Evolutionary conservation across 148 eudicot species (phyloP), one percentile per base, ranked within the genome.

Genomic region (Silene latifolia): DNA sequence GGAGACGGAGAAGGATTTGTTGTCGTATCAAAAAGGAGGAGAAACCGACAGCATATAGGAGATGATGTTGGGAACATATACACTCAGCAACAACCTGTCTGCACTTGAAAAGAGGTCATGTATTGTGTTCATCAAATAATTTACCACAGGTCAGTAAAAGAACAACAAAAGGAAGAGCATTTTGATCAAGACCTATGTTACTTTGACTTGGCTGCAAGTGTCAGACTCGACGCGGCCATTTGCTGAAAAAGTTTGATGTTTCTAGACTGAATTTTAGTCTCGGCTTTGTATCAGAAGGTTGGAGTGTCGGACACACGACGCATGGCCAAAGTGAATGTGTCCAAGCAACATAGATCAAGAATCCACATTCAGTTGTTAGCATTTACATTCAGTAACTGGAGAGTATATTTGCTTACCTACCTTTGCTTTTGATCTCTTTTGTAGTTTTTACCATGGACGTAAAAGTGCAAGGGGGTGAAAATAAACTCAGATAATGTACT

Each of bases 1-100:
- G 86, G 87, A 12, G 96, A 90, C 62, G 87, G 92, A 17, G 98
- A 96, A 81, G 99, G 98, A 7, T 96, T 96, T 81, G 93, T 92
- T 39, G 82, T 89, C 25, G 99, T 96, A 54, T 85, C 93, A 0
- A 96, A 87, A 75, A 74, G 99, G 73, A 92, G 97, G 80, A 88
- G 91, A 82, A 90, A 87, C 63, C 80, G 91, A 51, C 98, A 88
- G 83, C 93, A 88, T 20, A 79, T 89, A 23, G 73, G 87, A 0
- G 82, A 77, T 54, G 88, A 85, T 19, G 91, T 86, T 32, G 87
- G 66, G 6, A 91, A 88, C 51, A 78, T 90, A 69, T 87, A 83
- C 84, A 90, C 82, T 80, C 91, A 86, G 58, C 99, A 88, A 66
- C 90, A 78, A 58, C 51, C 98, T 61, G 82, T 96, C 21, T 88